These are phyloP conservation scores for Pouteria glomerata DNA, from an alignment of 148 eudicot species.

Conservation along the genomic window DNA sequence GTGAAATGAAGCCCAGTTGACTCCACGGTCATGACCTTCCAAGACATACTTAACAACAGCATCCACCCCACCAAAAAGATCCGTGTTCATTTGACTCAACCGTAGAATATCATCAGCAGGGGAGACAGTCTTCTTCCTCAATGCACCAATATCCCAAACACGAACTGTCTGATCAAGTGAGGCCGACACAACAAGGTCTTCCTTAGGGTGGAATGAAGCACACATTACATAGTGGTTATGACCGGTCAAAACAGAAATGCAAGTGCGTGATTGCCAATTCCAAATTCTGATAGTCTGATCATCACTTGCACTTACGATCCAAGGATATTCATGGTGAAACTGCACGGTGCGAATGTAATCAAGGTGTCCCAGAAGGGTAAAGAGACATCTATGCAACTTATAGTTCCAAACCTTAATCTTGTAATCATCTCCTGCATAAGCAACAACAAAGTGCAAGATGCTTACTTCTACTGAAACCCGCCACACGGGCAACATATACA, in stretches of 20 bases:
- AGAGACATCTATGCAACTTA: slow-evolving; percentile 81
- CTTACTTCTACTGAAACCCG: not conserved
- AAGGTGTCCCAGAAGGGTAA: slow-evolving; percentile 92
- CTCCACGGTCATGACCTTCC: slow-evolving; percentile 96
- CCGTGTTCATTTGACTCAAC: slow-evolving; percentile 74
- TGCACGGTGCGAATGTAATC: slow-evolving; percentile 96
- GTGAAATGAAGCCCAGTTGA: slow-evolving; percentile 95
- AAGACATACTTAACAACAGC: slow-evolving; percentile 90
- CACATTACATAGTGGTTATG: slow-evolving; percentile 98
- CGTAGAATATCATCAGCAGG: slow-evolving; percentile 79
- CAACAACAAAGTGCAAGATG: slow-evolving; percentile 7
- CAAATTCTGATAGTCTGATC: slow-evolving; percentile 93
- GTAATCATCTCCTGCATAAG: slow-evolving; percentile 83
- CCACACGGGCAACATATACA: not conserved
- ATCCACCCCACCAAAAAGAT: slow-evolving; percentile 88
- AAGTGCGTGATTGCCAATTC: slow-evolving; percentile 96
- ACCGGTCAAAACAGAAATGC: slow-evolving; percentile 89
- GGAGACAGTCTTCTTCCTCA: slow-evolving; percentile 68
- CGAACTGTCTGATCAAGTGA: slow-evolving; percentile 93
- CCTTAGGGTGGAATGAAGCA: slow-evolving; percentile 90
- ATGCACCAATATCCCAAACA: slow-evolving; percentile 88
- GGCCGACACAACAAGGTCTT: slow-evolving; percentile 89
- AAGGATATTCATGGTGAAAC: slow-evolving; percentile 87
- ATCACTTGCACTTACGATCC: slow-evolving; percentile 98
- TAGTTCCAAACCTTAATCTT: slow-evolving; percentile 97